Percentiles rank a stretch among this genome's conserved stretches.
Evolutionary conservation across 202 grass and related monocot genomes (phyloP).

Genomic region (Digitaria exilis): DNA sequence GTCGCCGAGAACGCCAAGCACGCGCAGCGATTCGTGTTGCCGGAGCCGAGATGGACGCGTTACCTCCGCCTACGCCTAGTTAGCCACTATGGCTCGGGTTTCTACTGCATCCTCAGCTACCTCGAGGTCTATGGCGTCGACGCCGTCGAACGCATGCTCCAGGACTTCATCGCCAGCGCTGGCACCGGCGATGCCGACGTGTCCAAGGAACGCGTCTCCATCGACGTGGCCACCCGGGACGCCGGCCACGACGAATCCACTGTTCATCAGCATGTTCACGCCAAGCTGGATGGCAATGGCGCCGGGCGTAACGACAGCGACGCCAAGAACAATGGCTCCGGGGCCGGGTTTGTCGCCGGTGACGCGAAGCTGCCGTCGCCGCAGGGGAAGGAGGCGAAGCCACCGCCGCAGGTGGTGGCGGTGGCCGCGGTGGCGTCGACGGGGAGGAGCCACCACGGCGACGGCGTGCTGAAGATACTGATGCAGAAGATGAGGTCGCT

Average conservation of each 20-base stretch:
- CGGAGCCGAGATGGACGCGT: constrained; percentile 65
- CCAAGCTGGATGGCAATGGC: constrained; percentile 25
- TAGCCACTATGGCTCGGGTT: constrained; percentile 77
- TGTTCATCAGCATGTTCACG: constrained; percentile 5
- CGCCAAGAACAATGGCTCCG: constrained; percentile 42
- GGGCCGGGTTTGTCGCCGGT: not conserved
- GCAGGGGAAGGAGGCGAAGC: constrained; percentile 32
- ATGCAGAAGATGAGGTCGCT: constrained; percentile 85
- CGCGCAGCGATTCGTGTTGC: constrained; percentile 73
- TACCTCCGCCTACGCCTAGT: constrained; percentile 77
- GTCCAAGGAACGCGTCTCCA: constrained; percentile 7
- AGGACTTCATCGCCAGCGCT: constrained; percentile 62
- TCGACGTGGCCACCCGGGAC: not conserved
- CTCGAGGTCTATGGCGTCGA: constrained; percentile 80
- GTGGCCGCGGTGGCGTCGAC: constrained; percentile 20
- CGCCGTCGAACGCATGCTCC: constrained; percentile 77
- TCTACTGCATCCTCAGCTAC: constrained; percentile 93
- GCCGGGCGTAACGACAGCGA: constrained; percentile 37
- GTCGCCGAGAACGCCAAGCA: constrained; percentile 79
- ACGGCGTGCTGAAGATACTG: constrained; percentile 88
- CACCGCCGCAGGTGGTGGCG: constrained; percentile 33
- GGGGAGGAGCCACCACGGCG: constrained; percentile 62
- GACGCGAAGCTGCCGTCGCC: constrained; percentile 27
- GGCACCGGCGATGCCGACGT: not conserved
- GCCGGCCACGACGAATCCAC: constrained; percentile 20